These are phyloP conservation scores for Karstenula rhodostoma DNA, from an alignment of 2,329 filamentous ascomycete species.

Conservation along the genomic window DNA sequence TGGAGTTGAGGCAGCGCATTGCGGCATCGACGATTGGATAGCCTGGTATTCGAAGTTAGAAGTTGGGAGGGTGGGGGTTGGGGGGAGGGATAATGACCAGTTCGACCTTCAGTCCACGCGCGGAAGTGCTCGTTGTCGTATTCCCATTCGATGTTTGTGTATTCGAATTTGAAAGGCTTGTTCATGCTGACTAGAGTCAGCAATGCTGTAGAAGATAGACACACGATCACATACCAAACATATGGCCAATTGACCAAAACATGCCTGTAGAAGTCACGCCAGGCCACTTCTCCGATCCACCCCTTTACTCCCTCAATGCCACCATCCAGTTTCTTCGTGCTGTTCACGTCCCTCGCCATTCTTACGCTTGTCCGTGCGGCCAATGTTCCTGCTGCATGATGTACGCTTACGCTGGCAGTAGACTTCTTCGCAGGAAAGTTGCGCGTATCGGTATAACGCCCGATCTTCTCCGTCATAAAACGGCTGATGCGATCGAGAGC, in stretches of 20 bases:
- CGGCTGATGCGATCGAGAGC: constrained; percentile 51
- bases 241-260: constrained; percentile 88
- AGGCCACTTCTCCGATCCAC: constrained; percentile 63
- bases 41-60: constrained; percentile 39
- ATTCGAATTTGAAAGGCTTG: constrained; percentile 83
- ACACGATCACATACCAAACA: constrained; percentile 65
- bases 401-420: constrained; percentile 53
- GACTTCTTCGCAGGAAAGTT: constrained; percentile 53
- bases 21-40: constrained; percentile 60
- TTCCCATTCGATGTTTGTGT: constrained; percentile 83
- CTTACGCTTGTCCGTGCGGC: constrained; percentile 55
- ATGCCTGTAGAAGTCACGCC: constrained; percentile 62
- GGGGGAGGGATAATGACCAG: constrained; percentile 23
- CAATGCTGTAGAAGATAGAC: not conserved
- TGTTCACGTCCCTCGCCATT: constrained; percentile 61
- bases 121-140: constrained; percentile 62
- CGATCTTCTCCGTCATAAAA: constrained; percentile 58
- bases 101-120: constrained; percentile 65
- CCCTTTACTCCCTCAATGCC: constrained; percentile 52
- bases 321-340: constrained; percentile 61
- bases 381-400: constrained; percentile 56
- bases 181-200: constrained; percentile 62
- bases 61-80: not conserved
- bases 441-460: constrained; percentile 51
- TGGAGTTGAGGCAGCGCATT: constrained; percentile 59